These are phyloP conservation scores for Carpinus fangiana DNA, from an alignment of 306 rosid genomes.

Conservation along the genomic window DNA sequence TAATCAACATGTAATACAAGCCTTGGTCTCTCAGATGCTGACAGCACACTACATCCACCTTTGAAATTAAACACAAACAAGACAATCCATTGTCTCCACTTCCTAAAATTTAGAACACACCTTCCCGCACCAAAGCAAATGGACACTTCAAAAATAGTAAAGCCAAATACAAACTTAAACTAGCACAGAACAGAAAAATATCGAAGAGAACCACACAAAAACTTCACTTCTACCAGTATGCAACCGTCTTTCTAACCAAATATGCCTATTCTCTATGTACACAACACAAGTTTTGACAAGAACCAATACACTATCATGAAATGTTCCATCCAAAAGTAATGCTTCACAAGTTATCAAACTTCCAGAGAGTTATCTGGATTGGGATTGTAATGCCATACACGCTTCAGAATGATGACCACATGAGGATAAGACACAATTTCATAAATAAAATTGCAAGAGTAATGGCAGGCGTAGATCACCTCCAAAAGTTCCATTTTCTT, in stretches of 20 bases:
- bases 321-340: not conserved
- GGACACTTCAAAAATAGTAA: no score
- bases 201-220: not conserved
- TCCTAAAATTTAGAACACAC: not conserved
- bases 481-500: constrained; percentile 40
- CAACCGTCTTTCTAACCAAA: not conserved
- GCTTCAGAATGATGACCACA: not conserved
- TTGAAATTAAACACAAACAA: not conserved
- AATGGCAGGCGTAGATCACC: constrained; percentile 26
- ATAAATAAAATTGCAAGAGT: not conserved
- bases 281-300: not conserved
- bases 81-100: not conserved
- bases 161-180: not conserved
- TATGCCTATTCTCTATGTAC: no score
- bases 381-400: not conserved
- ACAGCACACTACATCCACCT: not conserved
- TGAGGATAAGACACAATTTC: not conserved
- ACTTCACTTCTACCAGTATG: not conserved
- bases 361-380: not conserved
- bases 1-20: not conserved
- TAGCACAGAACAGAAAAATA: not conserved
- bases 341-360: not conserved
- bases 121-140: no score
- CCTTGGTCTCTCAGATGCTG: not conserved
- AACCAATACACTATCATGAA: not conserved